phyloP scores from a whole-genome alignment of 2,329 filamentous ascomycete genomes.

The Neonectria magnoliae region DNA sequence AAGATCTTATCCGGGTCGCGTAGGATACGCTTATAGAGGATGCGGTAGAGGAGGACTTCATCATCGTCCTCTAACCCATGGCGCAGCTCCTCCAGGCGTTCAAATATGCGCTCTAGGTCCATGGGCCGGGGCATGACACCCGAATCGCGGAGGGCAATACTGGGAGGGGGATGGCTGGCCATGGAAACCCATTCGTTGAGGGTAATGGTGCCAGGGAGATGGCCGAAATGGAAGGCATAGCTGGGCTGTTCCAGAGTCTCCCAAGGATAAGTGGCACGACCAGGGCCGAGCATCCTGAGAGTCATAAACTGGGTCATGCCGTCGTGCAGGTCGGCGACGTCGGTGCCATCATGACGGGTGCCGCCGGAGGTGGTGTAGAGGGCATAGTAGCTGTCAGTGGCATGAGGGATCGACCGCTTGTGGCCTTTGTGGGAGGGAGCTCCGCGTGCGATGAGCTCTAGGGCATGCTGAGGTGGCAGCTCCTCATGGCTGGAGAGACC shows the following conservation, averaged over 20 bases:
- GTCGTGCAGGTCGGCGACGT: constrained; percentile 62
- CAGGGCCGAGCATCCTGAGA: constrained; percentile 57
- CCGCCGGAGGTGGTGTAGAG: constrained; percentile 62
- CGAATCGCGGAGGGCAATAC: constrained; percentile 67
- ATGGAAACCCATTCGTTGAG: constrained; percentile 74
- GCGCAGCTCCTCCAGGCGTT: constrained; percentile 68
- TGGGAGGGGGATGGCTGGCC: constrained; percentile 65
- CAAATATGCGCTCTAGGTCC: constrained; percentile 65
- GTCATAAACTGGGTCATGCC: constrained; percentile 69
- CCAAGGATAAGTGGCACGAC: constrained; percentile 65
- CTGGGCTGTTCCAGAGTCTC: constrained; percentile 80
- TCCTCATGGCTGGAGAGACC: constrained; percentile 60
- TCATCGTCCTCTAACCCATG: constrained; percentile 65
- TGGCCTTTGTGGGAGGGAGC: constrained; percentile 67
- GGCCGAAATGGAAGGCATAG: constrained; percentile 73
- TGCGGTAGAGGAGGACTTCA: constrained; percentile 68
- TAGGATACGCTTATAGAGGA: constrained; percentile 74
- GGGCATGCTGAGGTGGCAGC: constrained; percentile 63
- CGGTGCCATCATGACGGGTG: constrained; percentile 56
- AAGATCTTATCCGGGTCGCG: constrained; percentile 72
- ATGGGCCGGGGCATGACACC: constrained; percentile 69
- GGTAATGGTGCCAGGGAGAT: constrained; percentile 74
- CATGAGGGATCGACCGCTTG: constrained; percentile 63
- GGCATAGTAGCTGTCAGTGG: constrained; percentile 64
- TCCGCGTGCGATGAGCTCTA: constrained; percentile 67